phyloP scores from a whole-genome alignment of 148 eudicot genomes.

The Limonium bicolor region DNA sequence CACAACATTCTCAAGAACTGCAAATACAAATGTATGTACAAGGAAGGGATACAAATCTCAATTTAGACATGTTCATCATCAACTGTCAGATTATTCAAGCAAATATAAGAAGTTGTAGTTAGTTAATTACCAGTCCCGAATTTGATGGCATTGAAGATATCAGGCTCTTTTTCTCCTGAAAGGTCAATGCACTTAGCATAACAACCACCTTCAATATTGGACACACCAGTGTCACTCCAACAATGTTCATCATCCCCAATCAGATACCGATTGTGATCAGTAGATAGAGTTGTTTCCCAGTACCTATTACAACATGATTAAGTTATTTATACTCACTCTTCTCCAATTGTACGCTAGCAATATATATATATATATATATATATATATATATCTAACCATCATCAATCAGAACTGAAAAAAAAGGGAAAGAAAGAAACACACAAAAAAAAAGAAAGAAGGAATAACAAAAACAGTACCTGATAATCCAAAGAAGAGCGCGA shows the following conservation, averaged over 20 bases:
- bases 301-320: too few relatives aligned
- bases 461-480: constrained; percentile 31
- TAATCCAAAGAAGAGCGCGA: constrained; percentile 80
- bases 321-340: too few relatives aligned
- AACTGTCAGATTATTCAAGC: too few relatives aligned
- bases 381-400: too few relatives aligned
- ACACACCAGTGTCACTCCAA: constrained; percentile 63
- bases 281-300: constrained; percentile 77
- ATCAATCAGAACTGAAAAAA: too few relatives aligned
- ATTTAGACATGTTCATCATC: too few relatives aligned
- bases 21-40: not conserved
- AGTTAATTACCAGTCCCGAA: constrained; percentile 30
- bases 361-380: not conserved
- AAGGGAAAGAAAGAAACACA: too few relatives aligned
- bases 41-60: too few relatives aligned
- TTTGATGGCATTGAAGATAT: constrained; percentile 76
- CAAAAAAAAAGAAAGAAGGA: not conserved
- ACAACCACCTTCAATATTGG: constrained; percentile 81
- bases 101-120: not conserved
- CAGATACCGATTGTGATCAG: constrained; percentile 55
- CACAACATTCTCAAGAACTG: constrained; percentile 89
- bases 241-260: constrained; percentile 84
- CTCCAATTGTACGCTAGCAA: too few relatives aligned
- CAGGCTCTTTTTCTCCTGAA: constrained; percentile 60
- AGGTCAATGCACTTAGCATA: constrained; percentile 86